A percentile compares a stretch with the other conserved stretches of the same genome.
Evolutionary conservation across 73 alveolate genomes (phyloP).

Genomic region (Paramecium primaurelia): DNA sequence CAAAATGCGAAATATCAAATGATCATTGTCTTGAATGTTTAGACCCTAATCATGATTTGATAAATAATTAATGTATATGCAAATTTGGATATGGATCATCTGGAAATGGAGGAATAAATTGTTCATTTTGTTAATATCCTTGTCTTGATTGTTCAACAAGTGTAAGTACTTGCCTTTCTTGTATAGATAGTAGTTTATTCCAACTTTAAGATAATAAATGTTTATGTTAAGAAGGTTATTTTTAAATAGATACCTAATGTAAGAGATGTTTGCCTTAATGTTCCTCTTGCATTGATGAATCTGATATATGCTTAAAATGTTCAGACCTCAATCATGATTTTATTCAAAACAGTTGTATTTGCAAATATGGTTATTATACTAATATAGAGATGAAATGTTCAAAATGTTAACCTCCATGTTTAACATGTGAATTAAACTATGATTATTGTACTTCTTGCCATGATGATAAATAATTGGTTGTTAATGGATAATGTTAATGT

Average conservation of each 20-base stretch:
- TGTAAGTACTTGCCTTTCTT: background rate
- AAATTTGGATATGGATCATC: background rate
- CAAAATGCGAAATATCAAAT: background rate
- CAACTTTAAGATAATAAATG: background rate
- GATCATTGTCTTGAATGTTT: background rate
- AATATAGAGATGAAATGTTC: background rate
- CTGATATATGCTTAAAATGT: background rate
- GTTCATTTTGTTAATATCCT: background rate
- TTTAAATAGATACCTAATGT: background rate
- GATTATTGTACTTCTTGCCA: background rate
- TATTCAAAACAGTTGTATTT: background rate
- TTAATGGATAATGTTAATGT: background rate
- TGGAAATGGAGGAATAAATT: background rate
- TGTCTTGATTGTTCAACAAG: background rate
- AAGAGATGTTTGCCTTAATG: background rate
- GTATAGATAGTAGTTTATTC: background rate
- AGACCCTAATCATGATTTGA: background rate
- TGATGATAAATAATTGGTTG: background rate
- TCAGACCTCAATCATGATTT: background rate
- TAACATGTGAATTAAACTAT: background rate
- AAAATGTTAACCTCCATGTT: background rate
- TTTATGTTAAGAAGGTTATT: background rate
- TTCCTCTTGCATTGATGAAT: background rate
- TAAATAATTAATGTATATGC: background rate
- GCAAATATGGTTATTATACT: background rate